Percentiles rank a stretch among this genome's conserved stretches.
Conservation (phyloP, 768 basidiomycete genomes). For the Mycena galopus region DNA sequence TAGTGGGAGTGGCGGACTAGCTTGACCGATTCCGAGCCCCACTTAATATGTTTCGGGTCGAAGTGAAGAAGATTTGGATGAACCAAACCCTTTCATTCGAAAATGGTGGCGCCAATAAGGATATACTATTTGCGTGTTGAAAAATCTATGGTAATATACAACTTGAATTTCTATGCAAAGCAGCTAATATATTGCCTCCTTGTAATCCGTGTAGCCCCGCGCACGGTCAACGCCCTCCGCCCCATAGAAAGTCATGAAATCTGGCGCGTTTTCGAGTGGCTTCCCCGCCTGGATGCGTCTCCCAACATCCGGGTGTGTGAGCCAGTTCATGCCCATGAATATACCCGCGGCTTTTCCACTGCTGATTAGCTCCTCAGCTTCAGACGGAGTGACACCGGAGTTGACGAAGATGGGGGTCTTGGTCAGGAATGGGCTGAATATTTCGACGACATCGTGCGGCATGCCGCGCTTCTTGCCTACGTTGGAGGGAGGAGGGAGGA, state of each 20-base stretch:
- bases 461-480: conserved; percentile 43
- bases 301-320: conserved; percentile 46
- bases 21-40: no score
- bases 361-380: conserved; percentile 41
- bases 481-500: no score
- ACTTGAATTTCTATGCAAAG: no score
- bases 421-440: conserved; percentile 41
- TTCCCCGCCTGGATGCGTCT: conserved; percentile 41
- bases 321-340: conserved; percentile 43
- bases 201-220: conserved; percentile 39
- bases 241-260: conserved; percentile 39
- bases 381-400: conserved; percentile 40
- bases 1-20: no score
- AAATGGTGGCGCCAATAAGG: no score
- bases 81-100: no score
- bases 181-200: not conserved
- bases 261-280: conserved; percentile 39
- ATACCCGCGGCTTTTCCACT: conserved; percentile 43
- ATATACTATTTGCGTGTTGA: no score
- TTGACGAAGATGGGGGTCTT: conserved; percentile 42
- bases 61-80: no score
- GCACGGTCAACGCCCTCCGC: conserved; percentile 27
- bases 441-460: conserved; percentile 44
- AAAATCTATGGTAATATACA: no score
- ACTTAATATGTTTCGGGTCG: no score